A percentile compares a stretch with the other conserved stretches of the same genome.
phyloP scores from a whole-genome alignment of 208 protist species.

The Leishmania guyanensis region DNA sequence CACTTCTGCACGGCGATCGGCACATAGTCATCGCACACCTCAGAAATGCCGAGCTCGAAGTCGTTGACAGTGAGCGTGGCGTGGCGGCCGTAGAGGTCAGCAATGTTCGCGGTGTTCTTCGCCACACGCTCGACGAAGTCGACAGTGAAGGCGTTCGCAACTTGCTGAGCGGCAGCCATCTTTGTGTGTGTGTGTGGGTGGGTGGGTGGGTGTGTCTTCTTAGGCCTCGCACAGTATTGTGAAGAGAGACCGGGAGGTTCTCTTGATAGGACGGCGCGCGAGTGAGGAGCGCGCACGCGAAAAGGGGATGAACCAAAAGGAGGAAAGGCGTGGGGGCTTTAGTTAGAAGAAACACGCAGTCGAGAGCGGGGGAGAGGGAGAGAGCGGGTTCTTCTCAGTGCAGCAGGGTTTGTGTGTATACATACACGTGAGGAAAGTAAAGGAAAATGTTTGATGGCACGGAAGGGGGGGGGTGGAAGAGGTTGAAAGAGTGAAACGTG shows the following conservation, averaged over 20 bases:
- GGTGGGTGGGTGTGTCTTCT: neutral
- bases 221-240: neutral
- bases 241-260: neutral
- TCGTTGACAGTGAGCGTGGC: constrained; percentile 79
- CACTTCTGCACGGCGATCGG: constrained; percentile 53
- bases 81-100: constrained; percentile 64
- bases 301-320: neutral
- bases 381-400: neutral
- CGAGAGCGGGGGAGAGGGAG: neutral
- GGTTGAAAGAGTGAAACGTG: neutral
- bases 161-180: constrained; percentile 66
- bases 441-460: neutral
- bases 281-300: neutral
- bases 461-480: neutral
- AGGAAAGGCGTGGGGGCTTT: neutral
- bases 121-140: constrained; percentile 86
- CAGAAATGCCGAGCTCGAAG: constrained; percentile 74
- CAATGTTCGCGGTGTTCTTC: constrained; percentile 55
- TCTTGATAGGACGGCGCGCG: neutral
- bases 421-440: neutral
- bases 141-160: constrained; percentile 80
- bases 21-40: constrained; percentile 51
- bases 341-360: neutral
- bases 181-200: constrained; percentile 6
- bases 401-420: neutral